Conservation (phyloP, 176 grass and related monocot species). For the Aegilops tauschii region DNA sequence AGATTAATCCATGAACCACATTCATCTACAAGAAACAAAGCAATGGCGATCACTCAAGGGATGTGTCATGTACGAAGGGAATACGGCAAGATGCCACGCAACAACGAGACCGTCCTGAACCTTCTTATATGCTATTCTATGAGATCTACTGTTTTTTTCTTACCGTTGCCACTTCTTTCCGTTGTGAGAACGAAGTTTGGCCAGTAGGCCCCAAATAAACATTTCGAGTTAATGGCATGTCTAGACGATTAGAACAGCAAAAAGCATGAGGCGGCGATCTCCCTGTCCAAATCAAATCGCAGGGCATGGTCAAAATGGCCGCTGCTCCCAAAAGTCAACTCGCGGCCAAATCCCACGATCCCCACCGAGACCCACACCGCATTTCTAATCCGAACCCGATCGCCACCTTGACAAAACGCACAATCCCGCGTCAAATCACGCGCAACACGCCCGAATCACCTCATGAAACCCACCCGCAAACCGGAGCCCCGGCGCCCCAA, state of each 20-base stretch:
- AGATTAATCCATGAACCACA: slow-evolving; percentile 13
- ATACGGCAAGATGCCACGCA: background rate
- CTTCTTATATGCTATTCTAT: background rate
- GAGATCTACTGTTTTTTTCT: slow-evolving; percentile 21
- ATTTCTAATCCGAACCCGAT: slow-evolving; percentile 25
- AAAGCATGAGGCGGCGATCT: slow-evolving; percentile 3
- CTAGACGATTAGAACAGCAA: slow-evolving; percentile 16
- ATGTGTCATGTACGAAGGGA: background rate
- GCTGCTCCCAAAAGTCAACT: slow-evolving; percentile 32
- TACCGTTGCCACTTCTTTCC: background rate
- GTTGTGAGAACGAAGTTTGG: background rate
- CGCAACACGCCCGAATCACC: background rate
- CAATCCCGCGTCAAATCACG: slow-evolving; percentile 14
- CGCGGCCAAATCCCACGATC: slow-evolving; percentile 10
- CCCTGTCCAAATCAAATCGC: slow-evolving; percentile 1
- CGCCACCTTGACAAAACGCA: background rate
- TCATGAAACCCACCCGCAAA: background rate
- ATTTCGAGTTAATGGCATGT: background rate
- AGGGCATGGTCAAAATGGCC: background rate
- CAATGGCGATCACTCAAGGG: background rate
- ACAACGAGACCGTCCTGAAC: background rate
- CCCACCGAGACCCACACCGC: background rate
- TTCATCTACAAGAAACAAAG: background rate
- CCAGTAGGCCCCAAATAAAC: background rate
- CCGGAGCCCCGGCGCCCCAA: background rate